phyloP scores from a whole-genome alignment of 2,329 filamentous ascomycete species.

The Sordariomycetes sp. region DNA sequence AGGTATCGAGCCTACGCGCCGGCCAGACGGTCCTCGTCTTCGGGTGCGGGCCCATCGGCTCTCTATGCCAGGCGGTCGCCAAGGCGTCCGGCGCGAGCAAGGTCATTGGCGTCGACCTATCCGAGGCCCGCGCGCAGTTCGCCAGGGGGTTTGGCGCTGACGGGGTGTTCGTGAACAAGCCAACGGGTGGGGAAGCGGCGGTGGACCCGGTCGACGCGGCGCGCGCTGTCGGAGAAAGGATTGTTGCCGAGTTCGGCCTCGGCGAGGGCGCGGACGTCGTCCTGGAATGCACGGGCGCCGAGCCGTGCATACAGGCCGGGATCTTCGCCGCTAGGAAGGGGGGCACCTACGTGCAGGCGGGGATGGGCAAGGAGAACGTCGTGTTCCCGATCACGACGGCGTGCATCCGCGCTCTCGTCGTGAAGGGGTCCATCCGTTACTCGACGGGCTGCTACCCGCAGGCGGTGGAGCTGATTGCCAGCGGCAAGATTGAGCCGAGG shows the following conservation, averaged over 20 bases:
- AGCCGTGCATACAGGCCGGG: constrained; percentile 65
- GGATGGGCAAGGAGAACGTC: constrained; percentile 84
- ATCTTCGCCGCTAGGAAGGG: constrained; percentile 61
- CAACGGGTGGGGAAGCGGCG: constrained; percentile 50
- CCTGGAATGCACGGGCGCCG: constrained; percentile 71
- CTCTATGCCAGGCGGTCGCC: constrained; percentile 80
- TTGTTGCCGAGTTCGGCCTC: constrained; percentile 54
- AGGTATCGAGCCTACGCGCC: constrained; percentile 60
- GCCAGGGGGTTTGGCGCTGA: constrained; percentile 59
- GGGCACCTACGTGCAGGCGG: constrained; percentile 76
- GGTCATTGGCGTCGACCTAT: constrained; percentile 78
- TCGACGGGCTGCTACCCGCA: constrained; percentile 78
- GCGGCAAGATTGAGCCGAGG: constrained; percentile 70
- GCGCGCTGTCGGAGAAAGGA: constrained; percentile 61
- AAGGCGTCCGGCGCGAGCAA: constrained; percentile 72
- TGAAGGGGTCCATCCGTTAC: constrained; percentile 84
- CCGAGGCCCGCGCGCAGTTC: constrained; percentile 68
- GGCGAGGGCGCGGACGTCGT: constrained; percentile 62
- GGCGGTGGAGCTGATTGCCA: constrained; percentile 65
- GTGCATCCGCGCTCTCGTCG: constrained; percentile 79
- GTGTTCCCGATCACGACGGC: constrained; percentile 85
- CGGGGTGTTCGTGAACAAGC: constrained; percentile 11
- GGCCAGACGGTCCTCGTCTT: constrained; percentile 75
- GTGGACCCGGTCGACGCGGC: constrained; percentile 50
- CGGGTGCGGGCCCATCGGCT: constrained; percentile 76